These are phyloP conservation scores for Scenedesmus sp. DNA, from an alignment of 163 green algal species.

Conservation along the genomic window DNA sequence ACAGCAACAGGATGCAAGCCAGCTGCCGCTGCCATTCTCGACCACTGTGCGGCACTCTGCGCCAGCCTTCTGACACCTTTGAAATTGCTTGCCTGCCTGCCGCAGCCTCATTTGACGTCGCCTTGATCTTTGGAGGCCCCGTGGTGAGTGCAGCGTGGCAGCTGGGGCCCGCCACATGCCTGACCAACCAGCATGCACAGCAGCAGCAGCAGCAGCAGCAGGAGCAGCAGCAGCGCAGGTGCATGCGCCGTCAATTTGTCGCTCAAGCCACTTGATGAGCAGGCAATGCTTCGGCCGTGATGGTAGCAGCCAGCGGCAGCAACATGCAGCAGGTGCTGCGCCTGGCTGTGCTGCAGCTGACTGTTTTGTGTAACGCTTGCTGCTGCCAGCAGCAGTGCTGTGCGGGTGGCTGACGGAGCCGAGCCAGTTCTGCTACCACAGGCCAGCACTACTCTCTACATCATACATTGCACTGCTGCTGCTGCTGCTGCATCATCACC, in stretches of 20 bases:
- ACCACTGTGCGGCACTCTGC: too few species aligned
- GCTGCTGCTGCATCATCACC: neutral
- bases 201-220: neutral
- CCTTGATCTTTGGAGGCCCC: slow-evolving; percentile 25
- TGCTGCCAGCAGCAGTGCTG: too few species aligned
- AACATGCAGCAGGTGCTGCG: neutral
- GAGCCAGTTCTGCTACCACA: too few species aligned
- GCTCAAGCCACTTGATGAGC: neutral
- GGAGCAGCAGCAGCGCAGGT: neutral
- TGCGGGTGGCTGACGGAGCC: too few species aligned
- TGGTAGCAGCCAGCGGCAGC: neutral
- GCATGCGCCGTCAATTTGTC: neutral
- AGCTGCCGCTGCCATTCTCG: neutral
- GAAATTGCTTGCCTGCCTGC: neutral
- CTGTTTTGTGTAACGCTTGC: too few species aligned
- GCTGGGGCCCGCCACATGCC: too few species aligned
- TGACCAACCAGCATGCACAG: too few species aligned
- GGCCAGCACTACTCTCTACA: too few species aligned
- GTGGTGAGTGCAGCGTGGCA: too few species aligned
- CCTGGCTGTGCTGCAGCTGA: too few species aligned
- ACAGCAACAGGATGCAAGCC: neutral
- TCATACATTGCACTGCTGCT: neutral
- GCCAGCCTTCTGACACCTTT: neutral
- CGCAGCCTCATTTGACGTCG: slow-evolving; percentile 47
- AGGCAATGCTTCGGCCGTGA: neutral